These are phyloP conservation scores for Cryptococcus sp. DNA, from an alignment of 1,284 basidiomycete genomes.

Conservation along the genomic window DNA sequence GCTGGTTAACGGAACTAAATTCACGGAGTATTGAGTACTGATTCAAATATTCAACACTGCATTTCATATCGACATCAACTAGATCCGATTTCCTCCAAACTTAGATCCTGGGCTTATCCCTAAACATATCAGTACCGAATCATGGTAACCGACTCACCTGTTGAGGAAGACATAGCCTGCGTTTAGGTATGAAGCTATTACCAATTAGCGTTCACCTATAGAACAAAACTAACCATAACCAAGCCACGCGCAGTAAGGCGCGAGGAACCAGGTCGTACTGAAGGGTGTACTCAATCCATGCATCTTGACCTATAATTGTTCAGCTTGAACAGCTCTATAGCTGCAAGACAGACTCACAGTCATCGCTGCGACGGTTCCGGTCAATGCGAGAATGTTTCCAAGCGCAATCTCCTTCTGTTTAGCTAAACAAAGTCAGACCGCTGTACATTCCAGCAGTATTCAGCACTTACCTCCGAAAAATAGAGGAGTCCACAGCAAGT, in stretches of 20 bases:
- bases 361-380: conserved; percentile 60
- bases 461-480: conserved; percentile 61
- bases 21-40: no score
- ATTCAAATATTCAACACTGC: no score
- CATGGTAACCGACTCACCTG: conserved; percentile 11
- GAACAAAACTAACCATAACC: conserved; percentile 37
- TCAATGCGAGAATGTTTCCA: conserved; percentile 59
- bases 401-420: conserved; percentile 57
- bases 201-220: background rate
- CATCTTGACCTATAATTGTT: conserved; percentile 49
- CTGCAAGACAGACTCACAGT: conserved; percentile 51
- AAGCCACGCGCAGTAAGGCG: conserved; percentile 57
- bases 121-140: no score
- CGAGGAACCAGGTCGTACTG: conserved; percentile 56
- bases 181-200: conserved; percentile 60
- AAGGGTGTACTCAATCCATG: conserved; percentile 53
- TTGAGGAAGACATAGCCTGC: conserved; percentile 50
- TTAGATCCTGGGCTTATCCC: conserved; percentile 2
- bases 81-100: background rate
- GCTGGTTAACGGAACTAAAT: no score
- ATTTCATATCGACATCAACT: background rate
- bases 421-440: conserved; percentile 14
- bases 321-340: background rate
- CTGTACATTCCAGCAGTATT: background rate
- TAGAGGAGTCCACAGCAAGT: conserved; percentile 65